Conservation (phyloP, 2,329 filamentous ascomycete species). For the Alternaria rosae region DNA sequence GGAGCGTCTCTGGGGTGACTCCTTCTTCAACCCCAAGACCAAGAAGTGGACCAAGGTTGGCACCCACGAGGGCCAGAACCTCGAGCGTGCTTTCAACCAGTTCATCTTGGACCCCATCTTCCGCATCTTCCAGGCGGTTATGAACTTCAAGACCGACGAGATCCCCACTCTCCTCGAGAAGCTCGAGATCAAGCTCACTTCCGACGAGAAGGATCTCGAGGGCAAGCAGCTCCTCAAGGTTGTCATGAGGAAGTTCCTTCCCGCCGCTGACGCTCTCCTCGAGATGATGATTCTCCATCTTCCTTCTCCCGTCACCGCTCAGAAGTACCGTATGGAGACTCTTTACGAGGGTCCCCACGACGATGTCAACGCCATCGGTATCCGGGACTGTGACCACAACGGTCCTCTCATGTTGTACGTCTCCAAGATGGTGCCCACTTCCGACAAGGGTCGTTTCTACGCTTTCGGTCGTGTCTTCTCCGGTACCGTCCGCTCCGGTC, state of each 20-base stretch:
- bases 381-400: slow-evolving; percentile 98
- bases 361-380: slow-evolving; percentile 91
- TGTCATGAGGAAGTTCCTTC: slow-evolving; percentile 98
- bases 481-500: slow-evolving; percentile 95
- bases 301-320: slow-evolving; percentile 92
- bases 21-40: slow-evolving; percentile 99
- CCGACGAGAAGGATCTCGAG: slow-evolving; percentile 90
- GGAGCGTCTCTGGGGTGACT: slow-evolving; percentile 99
- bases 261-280: slow-evolving; percentile 94
- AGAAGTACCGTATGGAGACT: slow-evolving; percentile 98
- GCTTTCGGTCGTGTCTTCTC: slow-evolving; percentile 99
- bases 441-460: slow-evolving; percentile 99
- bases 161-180: slow-evolving; percentile 83
- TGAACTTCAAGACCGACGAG: slow-evolving; percentile 99
- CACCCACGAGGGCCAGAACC: slow-evolving; percentile 82
- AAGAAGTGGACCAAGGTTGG: slow-evolving; percentile 99
- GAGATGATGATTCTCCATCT: slow-evolving; percentile 99
- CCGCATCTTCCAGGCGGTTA: slow-evolving; percentile 95
- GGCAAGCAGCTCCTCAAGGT: slow-evolving; percentile 98
- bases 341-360: slow-evolving; percentile 97
- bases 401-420: slow-evolving; percentile 99
- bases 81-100: slow-evolving; percentile 99
- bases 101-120: slow-evolving; percentile 99
- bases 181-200: slow-evolving; percentile 89
- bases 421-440: slow-evolving; percentile 99